phyloP scores from a whole-genome alignment of 2,329 filamentous ascomycete species.

The Claviceps sp. region DNA sequence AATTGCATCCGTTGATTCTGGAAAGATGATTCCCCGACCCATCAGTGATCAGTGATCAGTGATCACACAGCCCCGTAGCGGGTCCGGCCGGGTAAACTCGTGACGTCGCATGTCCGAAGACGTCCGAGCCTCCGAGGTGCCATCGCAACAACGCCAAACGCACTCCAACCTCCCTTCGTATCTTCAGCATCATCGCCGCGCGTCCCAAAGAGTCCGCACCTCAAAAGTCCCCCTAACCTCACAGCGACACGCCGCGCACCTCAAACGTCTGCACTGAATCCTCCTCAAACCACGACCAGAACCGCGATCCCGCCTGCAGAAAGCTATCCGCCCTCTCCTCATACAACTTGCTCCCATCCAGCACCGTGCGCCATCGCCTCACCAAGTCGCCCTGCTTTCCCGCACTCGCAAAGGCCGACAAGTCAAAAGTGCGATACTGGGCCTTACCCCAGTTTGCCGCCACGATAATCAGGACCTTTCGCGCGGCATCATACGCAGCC shows the following conservation, averaged over 20 bases:
- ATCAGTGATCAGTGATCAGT: no score
- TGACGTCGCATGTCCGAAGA: no score
- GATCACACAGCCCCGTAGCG: no score
- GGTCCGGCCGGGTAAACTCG: no score
- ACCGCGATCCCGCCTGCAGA: not conserved
- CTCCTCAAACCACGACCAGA: slow-evolving; percentile 1
- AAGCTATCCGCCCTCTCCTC: not conserved
- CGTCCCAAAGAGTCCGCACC: no score
- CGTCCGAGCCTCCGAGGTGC: no score
- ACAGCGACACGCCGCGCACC: not conserved
- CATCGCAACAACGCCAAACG: no score
- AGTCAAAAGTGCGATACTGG: slow-evolving; percentile 26
- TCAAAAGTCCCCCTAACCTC: not conserved
- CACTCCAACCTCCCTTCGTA: no score
- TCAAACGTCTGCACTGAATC: slow-evolving; percentile 4
- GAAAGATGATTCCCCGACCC: no score
- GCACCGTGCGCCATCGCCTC: not conserved
- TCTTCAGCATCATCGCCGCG: no score
- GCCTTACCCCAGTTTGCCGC: slow-evolving; percentile 24
- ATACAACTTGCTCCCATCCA: not conserved
- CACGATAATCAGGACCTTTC: slow-evolving; percentile 23
- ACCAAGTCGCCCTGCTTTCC: not conserved
- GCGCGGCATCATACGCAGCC: slow-evolving; percentile 23
- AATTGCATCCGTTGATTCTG: no score
- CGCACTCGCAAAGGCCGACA: slow-evolving; percentile 17